phyloP scores from a whole-genome alignment of 305 asterid genomes.

The Fraxinus angustifolia region DNA sequence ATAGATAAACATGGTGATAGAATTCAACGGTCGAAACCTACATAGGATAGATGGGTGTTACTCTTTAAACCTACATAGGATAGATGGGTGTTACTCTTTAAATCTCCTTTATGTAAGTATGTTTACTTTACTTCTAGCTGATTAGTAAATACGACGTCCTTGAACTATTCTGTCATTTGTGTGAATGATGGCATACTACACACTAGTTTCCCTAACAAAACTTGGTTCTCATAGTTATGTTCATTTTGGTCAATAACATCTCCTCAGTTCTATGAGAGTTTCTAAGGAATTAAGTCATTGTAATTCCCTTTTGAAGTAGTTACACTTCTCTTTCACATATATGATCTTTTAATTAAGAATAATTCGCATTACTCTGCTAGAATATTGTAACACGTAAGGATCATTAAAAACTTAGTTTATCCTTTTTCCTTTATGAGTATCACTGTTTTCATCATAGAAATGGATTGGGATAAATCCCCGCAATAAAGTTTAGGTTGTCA shows the following conservation, averaged over 20 bases:
- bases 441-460: background rate
- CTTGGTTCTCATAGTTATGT: background rate
- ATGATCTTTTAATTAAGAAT: background rate
- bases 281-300: background rate
- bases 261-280: background rate
- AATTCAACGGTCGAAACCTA: background rate
- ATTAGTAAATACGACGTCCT: background rate
- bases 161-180: background rate
- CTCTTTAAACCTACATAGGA: too few relatives aligned
- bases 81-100: background rate
- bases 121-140: background rate
- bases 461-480: background rate
- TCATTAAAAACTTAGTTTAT: background rate
- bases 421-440: background rate
- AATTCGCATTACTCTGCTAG: background rate
- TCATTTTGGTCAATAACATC: background rate
- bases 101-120: background rate
- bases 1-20: background rate
- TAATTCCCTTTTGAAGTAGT: background rate
- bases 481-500: background rate
- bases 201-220: background rate
- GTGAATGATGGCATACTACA: background rate
- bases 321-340: background rate
- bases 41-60: background rate
- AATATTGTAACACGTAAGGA: background rate